phyloP scores from a whole-genome alignment of 805 yeast species.

The Jamesozyma piceae region DNA sequence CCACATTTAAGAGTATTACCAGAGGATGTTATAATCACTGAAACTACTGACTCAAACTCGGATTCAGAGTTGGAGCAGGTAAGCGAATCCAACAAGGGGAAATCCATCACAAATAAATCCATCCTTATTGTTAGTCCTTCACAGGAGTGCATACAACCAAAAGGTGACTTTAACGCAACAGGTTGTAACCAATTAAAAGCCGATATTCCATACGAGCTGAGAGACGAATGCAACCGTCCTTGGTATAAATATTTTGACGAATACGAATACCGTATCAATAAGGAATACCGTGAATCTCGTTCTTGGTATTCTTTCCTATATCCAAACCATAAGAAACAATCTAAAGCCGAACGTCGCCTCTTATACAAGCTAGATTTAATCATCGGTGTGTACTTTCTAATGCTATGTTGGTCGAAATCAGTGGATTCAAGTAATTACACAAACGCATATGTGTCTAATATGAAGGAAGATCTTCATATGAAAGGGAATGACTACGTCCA shows the following conservation, averaged over 20 bases:
- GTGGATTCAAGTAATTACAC: slow-evolving; percentile 52
- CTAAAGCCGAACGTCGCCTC: slow-evolving; percentile 39
- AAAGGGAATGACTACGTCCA: slow-evolving; percentile 54
- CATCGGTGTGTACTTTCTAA: slow-evolving; percentile 46
- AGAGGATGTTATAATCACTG: slow-evolving; percentile 4
- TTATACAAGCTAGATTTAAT: slow-evolving; percentile 47
- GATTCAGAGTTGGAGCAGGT: neutral
- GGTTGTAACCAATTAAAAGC: slow-evolving; percentile 13
- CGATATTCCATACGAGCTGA: slow-evolving; percentile 31
- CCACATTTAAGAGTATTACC: slow-evolving; percentile 23
- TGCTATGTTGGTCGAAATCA: slow-evolving; percentile 61
- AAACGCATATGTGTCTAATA: slow-evolving; percentile 59
- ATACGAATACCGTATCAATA: slow-evolving; percentile 39
- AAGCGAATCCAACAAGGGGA: neutral
- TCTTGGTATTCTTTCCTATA: slow-evolving; percentile 29
- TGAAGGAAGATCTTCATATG: slow-evolving; percentile 51
- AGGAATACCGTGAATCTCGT: slow-evolving; percentile 25
- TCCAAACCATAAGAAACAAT: slow-evolving; percentile 28
- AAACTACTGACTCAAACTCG: neutral
- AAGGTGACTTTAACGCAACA: neutral
- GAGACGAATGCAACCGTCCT: slow-evolving; percentile 33
- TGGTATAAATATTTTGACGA: slow-evolving; percentile 45
- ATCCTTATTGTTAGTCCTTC: neutral
- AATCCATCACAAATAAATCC: neutral
- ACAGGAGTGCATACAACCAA: neutral